phyloP scores from a whole-genome alignment of 1,139 yeast species.

The Taphrina populina region DNA sequence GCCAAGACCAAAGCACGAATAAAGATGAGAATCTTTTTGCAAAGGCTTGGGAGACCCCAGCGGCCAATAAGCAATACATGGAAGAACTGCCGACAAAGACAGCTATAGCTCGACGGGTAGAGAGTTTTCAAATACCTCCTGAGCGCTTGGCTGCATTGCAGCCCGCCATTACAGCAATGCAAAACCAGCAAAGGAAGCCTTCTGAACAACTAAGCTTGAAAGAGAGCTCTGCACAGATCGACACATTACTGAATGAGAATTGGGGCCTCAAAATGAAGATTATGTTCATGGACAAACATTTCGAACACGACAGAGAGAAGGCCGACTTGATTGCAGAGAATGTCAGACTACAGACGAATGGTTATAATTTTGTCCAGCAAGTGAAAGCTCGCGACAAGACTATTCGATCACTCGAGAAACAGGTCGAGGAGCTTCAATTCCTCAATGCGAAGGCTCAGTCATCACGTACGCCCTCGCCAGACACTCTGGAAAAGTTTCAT shows the following conservation, averaged over 20 bases:
- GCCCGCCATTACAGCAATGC: constrained; percentile 24
- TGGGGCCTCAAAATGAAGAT: constrained; percentile 28
- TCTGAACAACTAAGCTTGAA: constrained; percentile 21
- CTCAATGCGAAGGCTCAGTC: neutral
- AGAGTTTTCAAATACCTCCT: constrained; percentile 31
- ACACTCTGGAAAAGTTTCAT: neutral
- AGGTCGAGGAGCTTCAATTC: constrained; percentile 5
- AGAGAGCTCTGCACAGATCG: constrained; percentile 30
- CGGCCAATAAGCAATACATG: constrained; percentile 26
- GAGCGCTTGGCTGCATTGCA: constrained; percentile 27
- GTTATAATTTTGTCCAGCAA: constrained; percentile 20
- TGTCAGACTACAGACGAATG: constrained; percentile 26
- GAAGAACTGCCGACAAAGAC: constrained; percentile 15
- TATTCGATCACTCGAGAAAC: constrained; percentile 12
- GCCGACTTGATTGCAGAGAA: constrained; percentile 23
- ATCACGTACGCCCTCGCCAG: neutral
- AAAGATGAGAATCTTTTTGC: too few relatives aligned
- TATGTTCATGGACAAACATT: constrained; percentile 30
- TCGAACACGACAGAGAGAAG: constrained; percentile 28
- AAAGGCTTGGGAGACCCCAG: constrained; percentile 31
- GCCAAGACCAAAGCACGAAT: too few relatives aligned
- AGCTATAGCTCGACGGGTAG: constrained; percentile 27
- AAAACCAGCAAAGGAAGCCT: constrained; percentile 3
- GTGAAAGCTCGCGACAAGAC: constrained; percentile 19
- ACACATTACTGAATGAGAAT: constrained; percentile 26